Conservation (phyloP, 352 stramenopile genomes). For the Pythium myriotylum region DNA sequence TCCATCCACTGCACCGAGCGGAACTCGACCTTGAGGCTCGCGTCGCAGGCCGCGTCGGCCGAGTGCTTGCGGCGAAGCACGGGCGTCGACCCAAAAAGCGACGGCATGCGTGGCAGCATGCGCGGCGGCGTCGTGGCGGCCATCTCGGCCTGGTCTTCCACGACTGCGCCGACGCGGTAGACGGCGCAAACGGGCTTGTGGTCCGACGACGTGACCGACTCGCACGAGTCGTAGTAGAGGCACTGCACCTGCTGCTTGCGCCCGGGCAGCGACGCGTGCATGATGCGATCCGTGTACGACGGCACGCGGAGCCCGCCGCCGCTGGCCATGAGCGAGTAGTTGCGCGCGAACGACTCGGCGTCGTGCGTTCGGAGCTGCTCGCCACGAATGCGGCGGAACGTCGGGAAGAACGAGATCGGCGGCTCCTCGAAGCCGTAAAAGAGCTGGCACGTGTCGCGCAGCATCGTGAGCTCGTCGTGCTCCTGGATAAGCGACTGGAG, state of each 20-base stretch:
- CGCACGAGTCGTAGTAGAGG: conserved; percentile 78
- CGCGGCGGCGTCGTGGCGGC: not conserved
- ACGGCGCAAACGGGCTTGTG: conserved; percentile 81
- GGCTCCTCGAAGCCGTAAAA: conserved; percentile 82
- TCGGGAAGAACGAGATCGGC: conserved; percentile 73
- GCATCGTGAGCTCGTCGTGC: conserved; percentile 72
- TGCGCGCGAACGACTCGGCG: conserved; percentile 38
- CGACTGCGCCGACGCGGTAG: conserved; percentile 44
- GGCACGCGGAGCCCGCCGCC: conserved; percentile 76
- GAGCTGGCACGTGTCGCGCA: conserved; percentile 66
- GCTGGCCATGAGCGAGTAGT: conserved; percentile 66
- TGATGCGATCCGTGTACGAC: conserved; percentile 89
- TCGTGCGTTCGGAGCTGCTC: conserved; percentile 42
- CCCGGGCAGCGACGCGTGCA: conserved; percentile 78
- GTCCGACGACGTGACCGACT: conserved; percentile 73
- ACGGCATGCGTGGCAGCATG: conserved; percentile 22
- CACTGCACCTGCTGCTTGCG: conserved; percentile 57
- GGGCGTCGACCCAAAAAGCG: conserved; percentile 18
- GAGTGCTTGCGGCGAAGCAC: conserved; percentile 67
- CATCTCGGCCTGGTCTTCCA: conserved; percentile 12
- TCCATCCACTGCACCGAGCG: conserved; percentile 74
- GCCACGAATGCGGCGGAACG: conserved; percentile 73
- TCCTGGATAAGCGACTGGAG: conserved; percentile 52
- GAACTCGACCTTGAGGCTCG: conserved; percentile 70
- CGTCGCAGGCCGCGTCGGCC: conserved; percentile 48